Base-by-base conservation (phyloP, 768 basidiomycete genomes). In the Rossbeevera mucosa region DNA sequence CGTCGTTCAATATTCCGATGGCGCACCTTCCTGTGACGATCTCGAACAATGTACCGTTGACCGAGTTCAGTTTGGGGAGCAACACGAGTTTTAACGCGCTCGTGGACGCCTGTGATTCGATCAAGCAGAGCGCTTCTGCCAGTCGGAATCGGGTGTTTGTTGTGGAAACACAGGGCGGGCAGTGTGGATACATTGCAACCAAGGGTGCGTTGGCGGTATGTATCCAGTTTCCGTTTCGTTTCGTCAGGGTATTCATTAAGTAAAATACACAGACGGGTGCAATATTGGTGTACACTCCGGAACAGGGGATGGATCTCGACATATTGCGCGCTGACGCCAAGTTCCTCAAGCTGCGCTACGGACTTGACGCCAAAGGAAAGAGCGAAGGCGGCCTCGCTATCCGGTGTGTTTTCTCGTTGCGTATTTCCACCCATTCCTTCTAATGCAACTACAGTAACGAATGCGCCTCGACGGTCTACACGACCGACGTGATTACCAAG, bases 81-180 rank as follows among this genome's bases (percentile, higher is more conserved):
- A 96, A 99, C 65, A 99, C 96, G n/a, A 91, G 89, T 68, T 75
- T 99, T 77, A 99, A 98, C 68, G 94, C 94, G 3, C 77, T 99
- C 26, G 94, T 98, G 48, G 91, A 94, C 55, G 96, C 96, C 6
- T 98, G 95, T 66, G 96, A 99, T 71, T 86, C 94, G 38, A 97
- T 99, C 73, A 96, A 94, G 74, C 96, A 99, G 77, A 94, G 92
- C 64, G 96, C 96, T 9, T 90, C 90, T 50, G 95, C 96, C 5
- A 96, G 93, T 64, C 72, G 96, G 56, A 94, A 98, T 69, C 77
- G 96, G 40, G 96, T 97, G 53, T 99, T 99, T 66, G 89, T 98
- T 1, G 92, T 99, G 16, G 95, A 99, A 72, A 97, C 94, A 0
- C 96, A 98, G 69, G 96, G 96, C 45, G 96, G 95, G 8, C 86